Percentiles rank a stretch among this genome's conserved stretches.
phyloP scores from a whole-genome alignment of 441 rosid genomes.

The Kokia cookei region DNA sequence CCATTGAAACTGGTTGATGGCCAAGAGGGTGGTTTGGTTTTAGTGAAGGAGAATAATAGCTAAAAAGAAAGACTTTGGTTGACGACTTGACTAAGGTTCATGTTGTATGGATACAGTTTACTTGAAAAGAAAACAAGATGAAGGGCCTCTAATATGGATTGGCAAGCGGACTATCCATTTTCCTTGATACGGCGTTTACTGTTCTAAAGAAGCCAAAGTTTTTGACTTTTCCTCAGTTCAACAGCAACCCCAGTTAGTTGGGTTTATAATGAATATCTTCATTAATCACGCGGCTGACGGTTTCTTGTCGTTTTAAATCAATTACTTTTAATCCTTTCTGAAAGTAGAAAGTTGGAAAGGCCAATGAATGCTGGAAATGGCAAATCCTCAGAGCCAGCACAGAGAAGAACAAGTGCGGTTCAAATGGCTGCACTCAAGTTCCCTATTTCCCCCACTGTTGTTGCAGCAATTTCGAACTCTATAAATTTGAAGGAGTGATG shows the following conservation, averaged over 20 bases:
- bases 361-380: not conserved
- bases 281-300: not conserved
- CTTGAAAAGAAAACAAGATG: not conserved
- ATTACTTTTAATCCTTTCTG: not conserved
- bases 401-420: not conserved
- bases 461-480: too few species aligned
- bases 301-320: conserved; percentile 1
- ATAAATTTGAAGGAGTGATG: too few species aligned
- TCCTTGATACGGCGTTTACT: too few species aligned
- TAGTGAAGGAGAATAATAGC: not conserved
- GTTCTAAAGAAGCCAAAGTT: not conserved
- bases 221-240: not conserved
- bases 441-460: not conserved
- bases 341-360: not conserved
- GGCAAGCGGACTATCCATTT: not conserved
- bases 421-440: not conserved
- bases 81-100: not conserved
- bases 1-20: conserved; percentile 1
- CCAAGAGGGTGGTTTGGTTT: not conserved
- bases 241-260: not conserved
- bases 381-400: not conserved
- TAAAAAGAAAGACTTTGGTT: not conserved
- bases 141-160: not conserved
- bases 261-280: not conserved
- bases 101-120: not conserved